Evolutionary conservation across 2,329 filamentous ascomycete genomes (phyloP), one percentile per base, ranked within the genome.

Genomic region (Aspergillus sp.): DNA sequence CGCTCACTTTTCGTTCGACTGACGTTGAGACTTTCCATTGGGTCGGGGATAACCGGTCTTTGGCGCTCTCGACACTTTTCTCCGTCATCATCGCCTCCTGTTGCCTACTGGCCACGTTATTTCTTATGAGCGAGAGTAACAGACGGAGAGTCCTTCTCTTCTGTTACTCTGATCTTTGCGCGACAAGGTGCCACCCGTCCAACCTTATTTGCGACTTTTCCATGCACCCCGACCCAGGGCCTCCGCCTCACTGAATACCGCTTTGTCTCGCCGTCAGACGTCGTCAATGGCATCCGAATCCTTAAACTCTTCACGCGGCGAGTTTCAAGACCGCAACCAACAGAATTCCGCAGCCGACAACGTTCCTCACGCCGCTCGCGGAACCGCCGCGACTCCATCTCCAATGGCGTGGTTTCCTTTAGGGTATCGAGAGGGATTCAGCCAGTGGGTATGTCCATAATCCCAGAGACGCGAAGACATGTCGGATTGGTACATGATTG

Each of bases 341-440:
- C 64, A 62, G n/a, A 56, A 22, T n/a, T 56, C 69, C 8, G 50
- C 55, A 48, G 48, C 62, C 45, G 59, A 67, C 30, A 59, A 59
- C 11, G 65, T 62, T 18, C 69, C 72, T n/a, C 66, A 73, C 62
- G 68, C 71, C n/a, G 64, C 65, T 30, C 65, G 71, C 53, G 71
- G 66, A 53, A 69, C 65, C 45, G 64, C 64, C 39, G 71, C 61
- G 20, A 66, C 68, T 15, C 67, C 67, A 1, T 66, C 74, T 12
- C 66, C 67, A 50, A 66, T 70, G 26, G 67, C 76, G 34, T 87
- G 84, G 74, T 98, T 99, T 64, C 93, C 95, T 2, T 78, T 98
- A 20, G 88, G 92, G 49, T 96, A 96, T 78, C 95, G 93, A 69
- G 92, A 96, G 57, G 93, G 91, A 15, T 91, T 91, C 62, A 88